Evolutionary conservation across 2,329 filamentous ascomycete species (phyloP).

Genomic region (Taxawa tesnikishii): DNA sequence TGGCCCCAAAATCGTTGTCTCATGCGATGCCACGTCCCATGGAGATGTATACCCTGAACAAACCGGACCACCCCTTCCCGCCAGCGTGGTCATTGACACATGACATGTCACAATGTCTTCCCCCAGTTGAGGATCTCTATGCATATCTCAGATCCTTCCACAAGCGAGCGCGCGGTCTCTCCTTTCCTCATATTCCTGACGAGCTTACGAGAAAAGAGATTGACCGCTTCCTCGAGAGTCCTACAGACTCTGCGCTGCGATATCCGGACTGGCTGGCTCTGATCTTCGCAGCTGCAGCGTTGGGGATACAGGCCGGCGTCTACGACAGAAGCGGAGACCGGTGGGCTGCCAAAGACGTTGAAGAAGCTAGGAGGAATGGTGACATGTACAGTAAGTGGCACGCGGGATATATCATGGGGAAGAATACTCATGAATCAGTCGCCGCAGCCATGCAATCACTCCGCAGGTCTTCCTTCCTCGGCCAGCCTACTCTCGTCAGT

Average conservation of each 20-base stretch:
- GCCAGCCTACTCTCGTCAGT: conserved; percentile 31
- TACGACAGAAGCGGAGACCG: conserved; percentile 27
- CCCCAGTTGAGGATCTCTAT: conserved; percentile 23
- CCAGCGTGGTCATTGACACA: conserved; percentile 26
- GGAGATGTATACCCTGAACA: conserved; percentile 29
- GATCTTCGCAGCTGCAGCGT: conserved; percentile 34
- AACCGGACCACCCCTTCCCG: conserved; percentile 29
- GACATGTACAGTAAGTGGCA: conserved; percentile 34
- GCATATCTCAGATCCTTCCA: conserved; percentile 30
- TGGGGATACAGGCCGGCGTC: conserved; percentile 33
- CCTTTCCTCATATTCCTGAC: conserved; percentile 33
- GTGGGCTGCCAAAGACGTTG: conserved; percentile 25
- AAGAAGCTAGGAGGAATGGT: conserved; percentile 22
- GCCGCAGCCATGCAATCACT: conserved; percentile 39
- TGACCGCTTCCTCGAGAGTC: conserved; percentile 30
- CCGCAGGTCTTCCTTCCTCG: conserved; percentile 35
- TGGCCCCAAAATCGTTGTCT: conserved; percentile 28
- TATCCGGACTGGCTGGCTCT: conserved; percentile 36
- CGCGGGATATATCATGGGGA: neutral
- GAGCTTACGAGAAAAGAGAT: conserved; percentile 31
- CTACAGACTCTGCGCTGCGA: conserved; percentile 27
- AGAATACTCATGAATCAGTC: conserved; percentile 18
- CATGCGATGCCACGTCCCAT: conserved; percentile 28
- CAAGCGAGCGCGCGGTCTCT: conserved; percentile 28
- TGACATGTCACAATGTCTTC: conserved; percentile 25